Evolutionary conservation across 1,284 basidiomycete species (phyloP).

Genomic region (Violaceomyces palustris): DNA sequence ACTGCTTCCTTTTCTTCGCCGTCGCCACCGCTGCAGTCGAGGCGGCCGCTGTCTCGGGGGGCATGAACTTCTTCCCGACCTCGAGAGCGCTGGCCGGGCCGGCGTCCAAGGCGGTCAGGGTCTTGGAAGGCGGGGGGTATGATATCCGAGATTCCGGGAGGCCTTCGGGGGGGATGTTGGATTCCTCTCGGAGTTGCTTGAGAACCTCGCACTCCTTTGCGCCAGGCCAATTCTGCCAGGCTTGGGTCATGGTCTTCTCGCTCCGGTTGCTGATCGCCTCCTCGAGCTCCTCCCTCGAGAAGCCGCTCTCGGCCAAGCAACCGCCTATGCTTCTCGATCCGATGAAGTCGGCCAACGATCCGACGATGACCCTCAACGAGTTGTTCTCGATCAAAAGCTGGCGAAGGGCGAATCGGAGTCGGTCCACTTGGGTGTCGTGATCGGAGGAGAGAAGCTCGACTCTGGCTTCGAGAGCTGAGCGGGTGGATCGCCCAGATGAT

Average conservation of each 20-base stretch:
- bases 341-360: slow-evolving; percentile 35
- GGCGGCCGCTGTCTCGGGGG: too few species aligned
- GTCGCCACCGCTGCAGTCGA: too few species aligned
- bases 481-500: too few species aligned
- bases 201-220: slow-evolving; percentile 37
- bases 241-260: slow-evolving; percentile 42
- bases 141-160: too few species aligned
- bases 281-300: slow-evolving; percentile 28
- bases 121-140: too few species aligned
- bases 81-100: too few species aligned
- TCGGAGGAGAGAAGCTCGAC: slow-evolving; percentile 45
- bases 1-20: too few species aligned
- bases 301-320: slow-evolving; percentile 24
- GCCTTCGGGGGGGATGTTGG: slow-evolving; percentile 41
- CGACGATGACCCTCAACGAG: slow-evolving; percentile 31
- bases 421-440: slow-evolving; percentile 44
- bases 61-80: too few species aligned
- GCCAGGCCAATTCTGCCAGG: slow-evolving; percentile 43
- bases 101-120: too few species aligned
- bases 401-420: slow-evolving; percentile 33
- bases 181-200: slow-evolving; percentile 34
- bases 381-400: slow-evolving; percentile 44
- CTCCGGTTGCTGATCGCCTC: slow-evolving; percentile 20
- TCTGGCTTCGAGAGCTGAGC: slow-evolving; percentile 33
- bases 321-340: slow-evolving; percentile 34